A percentile compares a stretch with the other conserved stretches of the same genome.
Evolutionary conservation across 1,284 basidiomycete species (phyloP).

Genomic region (Trametes pubescens): DNA sequence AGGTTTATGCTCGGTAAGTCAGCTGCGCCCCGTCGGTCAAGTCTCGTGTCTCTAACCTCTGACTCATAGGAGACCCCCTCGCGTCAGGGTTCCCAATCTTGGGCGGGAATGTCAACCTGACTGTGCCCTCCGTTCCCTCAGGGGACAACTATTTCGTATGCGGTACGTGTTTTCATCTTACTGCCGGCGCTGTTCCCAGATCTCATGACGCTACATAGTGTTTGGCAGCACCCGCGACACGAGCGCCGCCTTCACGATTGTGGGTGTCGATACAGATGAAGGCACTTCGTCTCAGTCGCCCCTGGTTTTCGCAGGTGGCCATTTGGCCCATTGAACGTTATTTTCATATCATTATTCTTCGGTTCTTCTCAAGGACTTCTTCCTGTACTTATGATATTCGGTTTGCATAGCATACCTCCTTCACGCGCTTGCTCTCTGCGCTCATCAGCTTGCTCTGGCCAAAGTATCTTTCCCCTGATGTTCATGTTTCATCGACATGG

Average conservation of each 20-base stretch:
- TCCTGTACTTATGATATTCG: too few relatives aligned
- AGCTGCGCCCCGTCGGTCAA: neutral
- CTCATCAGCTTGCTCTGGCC: neutral
- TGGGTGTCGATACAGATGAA: constrained; percentile 18
- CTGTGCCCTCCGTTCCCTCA: constrained; percentile 37
- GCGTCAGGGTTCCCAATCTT: constrained; percentile 35
- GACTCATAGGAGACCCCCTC: constrained; percentile 35
- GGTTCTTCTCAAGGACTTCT: too few relatives aligned
- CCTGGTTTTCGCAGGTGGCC: neutral
- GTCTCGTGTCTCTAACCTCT: too few relatives aligned
- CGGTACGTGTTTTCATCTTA: constrained; percentile 28
- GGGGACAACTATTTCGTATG: constrained; percentile 40
- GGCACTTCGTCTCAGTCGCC: neutral
- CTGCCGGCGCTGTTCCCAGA: neutral
- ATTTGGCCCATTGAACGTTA: neutral
- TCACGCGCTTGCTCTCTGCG: too few relatives aligned
- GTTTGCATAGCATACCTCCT: too few relatives aligned
- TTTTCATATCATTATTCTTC: neutral
- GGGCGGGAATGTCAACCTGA: constrained; percentile 35
- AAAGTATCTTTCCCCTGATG: neutral
- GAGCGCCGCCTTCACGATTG: constrained; percentile 50
- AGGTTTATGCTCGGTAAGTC: constrained; percentile 45
- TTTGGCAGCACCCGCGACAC: constrained; percentile 60
- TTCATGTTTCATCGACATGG: too few relatives aligned
- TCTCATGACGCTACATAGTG: constrained; percentile 42